These are phyloP conservation scores for Domatiomyces catenatus DNA, from an alignment of 2,329 filamentous ascomycete genomes.

Conservation along the genomic window DNA sequence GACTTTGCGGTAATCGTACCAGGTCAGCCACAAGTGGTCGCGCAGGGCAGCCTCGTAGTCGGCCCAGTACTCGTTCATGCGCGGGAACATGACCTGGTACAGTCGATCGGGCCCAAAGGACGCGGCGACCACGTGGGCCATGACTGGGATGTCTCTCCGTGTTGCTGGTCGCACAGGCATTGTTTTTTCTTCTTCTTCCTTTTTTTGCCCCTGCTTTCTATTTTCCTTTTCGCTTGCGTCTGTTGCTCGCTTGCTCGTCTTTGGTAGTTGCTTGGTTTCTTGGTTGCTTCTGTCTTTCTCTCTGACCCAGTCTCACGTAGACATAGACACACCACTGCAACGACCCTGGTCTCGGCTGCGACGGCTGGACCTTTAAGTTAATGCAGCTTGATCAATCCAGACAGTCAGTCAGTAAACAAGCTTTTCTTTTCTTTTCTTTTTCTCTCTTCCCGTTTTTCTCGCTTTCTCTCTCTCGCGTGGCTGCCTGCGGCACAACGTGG, in stretches of 20 bases:
- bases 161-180: slow-evolving; percentile 10
- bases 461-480: no score
- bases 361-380: no score
- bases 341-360: no score
- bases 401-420: no score
- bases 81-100: slow-evolving; percentile 7
- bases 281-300: no score
- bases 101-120: slow-evolving; percentile 6
- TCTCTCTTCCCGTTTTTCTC: no score
- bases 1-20: slow-evolving; percentile 8
- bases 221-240: not conserved
- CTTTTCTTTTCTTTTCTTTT: no score
- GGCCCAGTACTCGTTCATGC: slow-evolving; percentile 5
- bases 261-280: not conserved
- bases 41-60: slow-evolving; percentile 5
- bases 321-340: no score
- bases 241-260: no score
- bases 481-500: no score
- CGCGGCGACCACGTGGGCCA: slow-evolving; percentile 7
- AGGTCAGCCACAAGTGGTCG: slow-evolving; percentile 2
- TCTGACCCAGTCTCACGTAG: no score
- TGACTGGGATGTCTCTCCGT: slow-evolving; percentile 6
- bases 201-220: not conserved
- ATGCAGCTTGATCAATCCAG: no score
- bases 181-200: not conserved